A percentile compares a stretch with the other conserved stretches of the same genome.
Evolutionary conservation across 2,329 filamentous ascomycete species (phyloP).

Genomic region (Colletotrichum lindemuthianum): DNA sequence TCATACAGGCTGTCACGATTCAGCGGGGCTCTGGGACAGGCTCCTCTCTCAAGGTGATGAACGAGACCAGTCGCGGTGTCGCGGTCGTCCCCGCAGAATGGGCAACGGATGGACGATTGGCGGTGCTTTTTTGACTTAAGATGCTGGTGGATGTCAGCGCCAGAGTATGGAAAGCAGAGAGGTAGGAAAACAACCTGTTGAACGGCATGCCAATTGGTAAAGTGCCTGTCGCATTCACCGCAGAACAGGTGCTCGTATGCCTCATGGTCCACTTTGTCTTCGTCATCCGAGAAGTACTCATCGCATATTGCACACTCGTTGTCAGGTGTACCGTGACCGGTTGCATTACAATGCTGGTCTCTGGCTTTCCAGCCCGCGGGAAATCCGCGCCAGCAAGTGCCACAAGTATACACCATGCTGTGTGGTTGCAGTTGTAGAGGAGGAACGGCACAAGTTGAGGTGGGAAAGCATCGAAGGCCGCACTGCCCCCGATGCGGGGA

Average conservation of each 20-base stretch:
- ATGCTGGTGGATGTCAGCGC: constrained; percentile 53
- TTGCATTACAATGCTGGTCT: constrained; percentile 42
- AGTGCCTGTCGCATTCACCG: background rate
- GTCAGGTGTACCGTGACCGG: constrained; percentile 39
- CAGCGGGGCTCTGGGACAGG: constrained; percentile 58
- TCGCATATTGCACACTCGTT: constrained; percentile 45
- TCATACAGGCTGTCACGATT: constrained; percentile 60
- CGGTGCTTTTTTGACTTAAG: constrained; percentile 62
- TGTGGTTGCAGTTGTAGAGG: background rate
- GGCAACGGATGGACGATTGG: constrained; percentile 57
- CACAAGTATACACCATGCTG: constrained; percentile 34
- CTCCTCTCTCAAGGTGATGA: constrained; percentile 65
- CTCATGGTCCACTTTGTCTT: constrained; percentile 30
- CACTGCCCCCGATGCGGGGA: background rate
- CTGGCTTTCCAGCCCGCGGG: constrained; percentile 39
- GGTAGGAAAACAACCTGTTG: background rate
- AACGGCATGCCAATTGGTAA: background rate
- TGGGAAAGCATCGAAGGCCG: too few species aligned
- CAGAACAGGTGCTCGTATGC: constrained; percentile 5
- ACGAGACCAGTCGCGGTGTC: constrained; percentile 63
- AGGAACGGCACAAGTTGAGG: too few species aligned
- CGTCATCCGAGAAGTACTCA: constrained; percentile 38
- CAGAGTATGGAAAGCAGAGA: background rate
- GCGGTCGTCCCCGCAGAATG: constrained; percentile 61
- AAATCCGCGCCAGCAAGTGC: constrained; percentile 42